These are phyloP conservation scores for Aspergillus egyptiacus DNA, from an alignment of 495 filamentous ascomycete genomes.

Conservation along the genomic window DNA sequence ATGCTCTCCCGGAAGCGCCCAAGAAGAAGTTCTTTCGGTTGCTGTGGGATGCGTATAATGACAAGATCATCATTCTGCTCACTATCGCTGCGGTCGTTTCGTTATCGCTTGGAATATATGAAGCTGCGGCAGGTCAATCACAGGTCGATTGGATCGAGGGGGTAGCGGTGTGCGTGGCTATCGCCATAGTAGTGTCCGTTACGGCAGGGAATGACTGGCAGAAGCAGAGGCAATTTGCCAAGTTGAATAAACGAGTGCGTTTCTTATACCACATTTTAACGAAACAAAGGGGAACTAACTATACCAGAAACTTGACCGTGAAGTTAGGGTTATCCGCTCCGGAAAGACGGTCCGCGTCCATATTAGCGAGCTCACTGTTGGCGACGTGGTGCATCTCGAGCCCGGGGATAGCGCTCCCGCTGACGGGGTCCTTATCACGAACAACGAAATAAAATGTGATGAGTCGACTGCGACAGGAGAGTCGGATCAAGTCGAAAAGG, in stretches of 20 bases:
- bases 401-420: constrained; percentile 82
- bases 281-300: neutral
- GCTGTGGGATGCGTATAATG: constrained; percentile 81
- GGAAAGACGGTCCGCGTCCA: constrained; percentile 71
- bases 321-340: constrained; percentile 69
- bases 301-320: constrained; percentile 56
- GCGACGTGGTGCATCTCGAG: constrained; percentile 77
- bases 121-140: constrained; percentile 38
- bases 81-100: constrained; percentile 75
- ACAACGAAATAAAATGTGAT: constrained; percentile 72
- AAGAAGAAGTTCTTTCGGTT: constrained; percentile 63
- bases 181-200: constrained; percentile 61
- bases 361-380: constrained; percentile 73
- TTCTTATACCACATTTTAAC: neutral
- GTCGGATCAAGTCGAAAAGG: constrained; percentile 73
- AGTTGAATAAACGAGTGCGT: constrained; percentile 50
- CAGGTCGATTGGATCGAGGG: constrained; percentile 65
- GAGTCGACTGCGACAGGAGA: constrained; percentile 85
- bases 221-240: constrained; percentile 63
- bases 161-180: constrained; percentile 69
- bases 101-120: constrained; percentile 69
- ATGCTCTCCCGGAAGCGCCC: constrained; percentile 64
- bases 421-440: constrained; percentile 68
- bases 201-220: constrained; percentile 66
- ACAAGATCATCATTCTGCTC: constrained; percentile 75